These are phyloP conservation scores for Anthracocystis setariae DNA, from an alignment of 1,284 basidiomycete genomes.

Conservation along the genomic window DNA sequence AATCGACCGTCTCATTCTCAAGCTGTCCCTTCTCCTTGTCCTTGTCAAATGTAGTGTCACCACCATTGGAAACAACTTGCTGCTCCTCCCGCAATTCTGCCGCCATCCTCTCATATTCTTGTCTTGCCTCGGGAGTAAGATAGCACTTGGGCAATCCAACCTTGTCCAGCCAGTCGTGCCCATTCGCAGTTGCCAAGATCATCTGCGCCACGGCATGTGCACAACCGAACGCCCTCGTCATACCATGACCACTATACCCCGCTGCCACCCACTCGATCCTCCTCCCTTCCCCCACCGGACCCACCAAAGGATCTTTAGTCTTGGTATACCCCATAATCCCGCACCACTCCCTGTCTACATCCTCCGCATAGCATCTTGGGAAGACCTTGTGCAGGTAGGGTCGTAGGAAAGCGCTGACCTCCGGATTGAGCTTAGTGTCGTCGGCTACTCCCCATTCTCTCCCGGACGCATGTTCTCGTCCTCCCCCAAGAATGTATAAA, in stretches of 20 bases:
- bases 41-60: too few species aligned
- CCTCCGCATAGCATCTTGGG: constrained; percentile 71
- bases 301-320: constrained; percentile 76
- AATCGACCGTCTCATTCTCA: too few species aligned
- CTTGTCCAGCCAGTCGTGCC: constrained; percentile 72
- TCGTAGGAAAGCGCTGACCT: constrained; percentile 69
- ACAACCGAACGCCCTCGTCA: constrained; percentile 76
- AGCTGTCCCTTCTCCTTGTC: too few species aligned
- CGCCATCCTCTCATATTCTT: background rate
- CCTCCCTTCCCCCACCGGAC: constrained; percentile 11
- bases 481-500: constrained; percentile 80
- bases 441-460: constrained; percentile 74
- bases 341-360: constrained; percentile 75
- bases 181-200: constrained; percentile 73
- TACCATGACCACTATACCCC: constrained; percentile 82
- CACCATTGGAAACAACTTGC: background rate
- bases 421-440: constrained; percentile 73
- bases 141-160: constrained; percentile 70
- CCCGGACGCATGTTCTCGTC: constrained; percentile 70
- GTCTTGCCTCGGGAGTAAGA: constrained; percentile 11
- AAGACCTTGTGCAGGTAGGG: constrained; percentile 57
- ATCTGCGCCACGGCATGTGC: constrained; percentile 77
- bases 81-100: background rate
- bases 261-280: constrained; percentile 76
- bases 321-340: constrained; percentile 84